Evolutionary conservation across 371 early-diverging fungal species (phyloP), one percentile per base, ranked within the genome.

Genomic region (Rhizopus arrhizus): DNA sequence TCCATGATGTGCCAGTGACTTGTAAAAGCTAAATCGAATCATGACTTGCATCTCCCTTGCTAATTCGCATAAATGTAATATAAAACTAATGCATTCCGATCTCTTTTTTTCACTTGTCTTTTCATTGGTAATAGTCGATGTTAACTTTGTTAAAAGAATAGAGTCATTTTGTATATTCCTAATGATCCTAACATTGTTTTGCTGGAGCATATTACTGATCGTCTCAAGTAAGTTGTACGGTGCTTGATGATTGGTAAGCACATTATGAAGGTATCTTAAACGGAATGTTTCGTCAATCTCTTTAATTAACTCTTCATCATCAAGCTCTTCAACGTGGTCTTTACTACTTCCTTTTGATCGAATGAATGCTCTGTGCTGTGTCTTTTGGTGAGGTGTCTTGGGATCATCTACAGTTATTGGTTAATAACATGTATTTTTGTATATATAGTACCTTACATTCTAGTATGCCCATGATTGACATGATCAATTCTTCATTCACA

Each of bases 221-320:
- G n/a, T 45, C 7, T 45, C 46, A 15, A 11, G 46, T 16, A n/a
- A 8, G 15, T 45, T 45, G 16, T 22, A 13, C 7, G 16, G n/a
- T 45, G 46, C 6, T 38, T 13, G 13, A 84, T 88, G 80, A 6
- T 85, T 84, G 13, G 94, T 75, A 3, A 91, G 91, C 0, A 88
- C 88, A 64, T 93, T 94, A 51, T 90, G 89, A 11, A 97, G 75
- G 57, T 86, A 97, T 59, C 89, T 91, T 4, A 93, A 62, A 5
- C 96, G 86, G 59, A 91, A 93, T 0, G 89, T 87, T 56, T 91
- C 90, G 36, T 89, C 88, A 43, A 95, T 92, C 66, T 92, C 91
- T 50, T 72, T 69, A 38, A 84, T 76, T 10, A 91, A 82, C 1
- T 76, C 72, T 5, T 77, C 68, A 47, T 92, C 87, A 15, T 78